Evolutionary conservation across 768 basidiomycete genomes (phyloP).

Genomic region (Lentinula detonsa): DNA sequence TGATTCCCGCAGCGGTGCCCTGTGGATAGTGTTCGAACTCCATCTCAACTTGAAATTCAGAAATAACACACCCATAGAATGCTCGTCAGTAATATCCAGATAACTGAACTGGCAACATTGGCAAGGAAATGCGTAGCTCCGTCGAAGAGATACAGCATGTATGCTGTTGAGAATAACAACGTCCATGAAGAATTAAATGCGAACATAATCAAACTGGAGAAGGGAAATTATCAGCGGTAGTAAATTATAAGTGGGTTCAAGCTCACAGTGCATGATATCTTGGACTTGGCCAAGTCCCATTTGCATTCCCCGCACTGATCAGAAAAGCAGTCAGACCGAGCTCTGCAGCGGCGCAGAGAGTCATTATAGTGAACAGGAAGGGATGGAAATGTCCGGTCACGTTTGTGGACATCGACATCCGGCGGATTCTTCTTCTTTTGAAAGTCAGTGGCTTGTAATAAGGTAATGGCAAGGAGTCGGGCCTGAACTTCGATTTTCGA

Average conservation of each 20-base stretch:
- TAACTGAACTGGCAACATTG: constrained; percentile 70
- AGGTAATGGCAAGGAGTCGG: not conserved
- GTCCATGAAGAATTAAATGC: constrained; percentile 72
- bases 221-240: constrained; percentile 7
- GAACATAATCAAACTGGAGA: constrained; percentile 46
- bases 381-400: constrained; percentile 52
- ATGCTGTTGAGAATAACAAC: constrained; percentile 60
- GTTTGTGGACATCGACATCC: constrained; percentile 38
- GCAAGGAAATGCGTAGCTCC: constrained; percentile 64
- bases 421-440: constrained; percentile 4
- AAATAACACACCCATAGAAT: constrained; percentile 55
- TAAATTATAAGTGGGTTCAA: not conserved
- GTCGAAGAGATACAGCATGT: constrained; percentile 66
- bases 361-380: constrained; percentile 58
- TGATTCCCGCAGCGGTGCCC: constrained; percentile 64
- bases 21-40: constrained; percentile 17
- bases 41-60: not conserved
- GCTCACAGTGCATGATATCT: constrained; percentile 63
- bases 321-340: constrained; percentile 71
- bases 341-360: constrained; percentile 62
- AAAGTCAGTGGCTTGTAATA: not conserved
- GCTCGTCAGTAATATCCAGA: constrained; percentile 64
- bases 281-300: constrained; percentile 51
- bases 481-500: not conserved
- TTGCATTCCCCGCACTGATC: constrained; percentile 61